These are phyloP conservation scores for Lentinula sp. DNA, from an alignment of 768 basidiomycete species.

Conservation along the genomic window DNA sequence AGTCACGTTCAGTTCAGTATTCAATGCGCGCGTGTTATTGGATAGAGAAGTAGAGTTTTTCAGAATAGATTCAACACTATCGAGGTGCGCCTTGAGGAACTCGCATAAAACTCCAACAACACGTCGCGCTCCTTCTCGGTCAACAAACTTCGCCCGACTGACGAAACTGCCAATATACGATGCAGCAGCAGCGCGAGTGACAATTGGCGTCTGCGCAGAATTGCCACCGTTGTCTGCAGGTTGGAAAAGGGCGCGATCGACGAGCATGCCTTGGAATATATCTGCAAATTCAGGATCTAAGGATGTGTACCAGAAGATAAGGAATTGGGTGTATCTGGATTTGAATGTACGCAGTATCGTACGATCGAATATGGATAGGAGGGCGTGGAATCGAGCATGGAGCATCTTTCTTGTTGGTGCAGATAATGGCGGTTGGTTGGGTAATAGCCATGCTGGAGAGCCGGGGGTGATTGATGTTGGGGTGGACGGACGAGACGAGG, in stretches of 20 bases:
- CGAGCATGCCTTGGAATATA: conserved; percentile 91
- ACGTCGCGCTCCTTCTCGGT: conserved; percentile 62
- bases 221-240: conserved; percentile 16
- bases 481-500: conserved; percentile 10
- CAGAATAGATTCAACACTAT: conserved; percentile 53
- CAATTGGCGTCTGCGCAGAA: conserved; percentile 43
- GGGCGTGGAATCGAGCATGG: conserved; percentile 71
- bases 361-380: conserved; percentile 91
- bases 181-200: conserved; percentile 88
- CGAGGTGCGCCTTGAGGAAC: conserved; percentile 73
- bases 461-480: conserved; percentile 9
- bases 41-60: conserved; percentile 27
- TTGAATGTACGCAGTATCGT: conserved; percentile 94
- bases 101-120: conserved; percentile 84
- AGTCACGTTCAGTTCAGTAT: conserved; percentile 15
- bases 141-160: conserved; percentile 83
- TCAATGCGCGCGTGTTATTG: conserved; percentile 16
- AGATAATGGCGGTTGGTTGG: conserved; percentile 12
- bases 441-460: conserved; percentile 17
- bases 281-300: conserved; percentile 86
- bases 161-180: conserved; percentile 93
- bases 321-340: conserved; percentile 95
- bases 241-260: conserved; percentile 79
- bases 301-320: conserved; percentile 93
- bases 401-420: conserved; percentile 28